These are phyloP conservation scores for Penicillium sp. DNA, from an alignment of 2,329 filamentous ascomycete species.

Conservation along the genomic window DNA sequence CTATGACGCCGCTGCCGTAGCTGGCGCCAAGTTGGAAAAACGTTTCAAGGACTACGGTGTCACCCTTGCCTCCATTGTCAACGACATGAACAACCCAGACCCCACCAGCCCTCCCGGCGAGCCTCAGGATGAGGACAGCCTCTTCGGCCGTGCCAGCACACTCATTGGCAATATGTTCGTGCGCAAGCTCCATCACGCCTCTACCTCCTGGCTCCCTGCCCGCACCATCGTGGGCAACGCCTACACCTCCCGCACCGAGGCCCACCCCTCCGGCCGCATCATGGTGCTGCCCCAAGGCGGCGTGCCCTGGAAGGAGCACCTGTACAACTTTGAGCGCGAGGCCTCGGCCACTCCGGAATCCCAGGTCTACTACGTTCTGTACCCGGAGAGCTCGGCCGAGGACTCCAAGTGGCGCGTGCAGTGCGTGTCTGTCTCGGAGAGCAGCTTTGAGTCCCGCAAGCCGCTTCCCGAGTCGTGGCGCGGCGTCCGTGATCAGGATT, in stretches of 20 bases:
- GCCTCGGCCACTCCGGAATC: conserved; percentile 44
- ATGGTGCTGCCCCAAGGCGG: conserved; percentile 77
- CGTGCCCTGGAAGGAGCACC: conserved; percentile 92
- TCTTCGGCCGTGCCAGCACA: conserved; percentile 73
- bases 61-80: conserved; percentile 80
- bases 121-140: conserved; percentile 77
- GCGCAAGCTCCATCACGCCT: conserved; percentile 75
- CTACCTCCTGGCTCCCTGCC: conserved; percentile 81
- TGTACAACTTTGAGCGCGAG: conserved; percentile 81
- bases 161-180: conserved; percentile 91
- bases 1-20: conserved; percentile 72
- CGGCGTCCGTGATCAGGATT: conserved; percentile 81
- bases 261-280: conserved; percentile 74
- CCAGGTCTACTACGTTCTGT: conserved; percentile 82
- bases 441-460: conserved; percentile 90
- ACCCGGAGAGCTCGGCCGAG: conserved; percentile 76
- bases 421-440: conserved; percentile 79
- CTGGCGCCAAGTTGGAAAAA: conserved; percentile 73
- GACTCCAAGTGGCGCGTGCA: conserved; percentile 91
- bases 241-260: conserved; percentile 67
- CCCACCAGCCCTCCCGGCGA: conserved; percentile 51
- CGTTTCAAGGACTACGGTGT: conserved; percentile 82
- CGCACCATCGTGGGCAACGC: conserved; percentile 75
- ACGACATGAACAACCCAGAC: conserved; percentile 72
- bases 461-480: conserved; percentile 89